Conservation (phyloP, 495 filamentous ascomycete species). For the Penicillium parvum region DNA sequence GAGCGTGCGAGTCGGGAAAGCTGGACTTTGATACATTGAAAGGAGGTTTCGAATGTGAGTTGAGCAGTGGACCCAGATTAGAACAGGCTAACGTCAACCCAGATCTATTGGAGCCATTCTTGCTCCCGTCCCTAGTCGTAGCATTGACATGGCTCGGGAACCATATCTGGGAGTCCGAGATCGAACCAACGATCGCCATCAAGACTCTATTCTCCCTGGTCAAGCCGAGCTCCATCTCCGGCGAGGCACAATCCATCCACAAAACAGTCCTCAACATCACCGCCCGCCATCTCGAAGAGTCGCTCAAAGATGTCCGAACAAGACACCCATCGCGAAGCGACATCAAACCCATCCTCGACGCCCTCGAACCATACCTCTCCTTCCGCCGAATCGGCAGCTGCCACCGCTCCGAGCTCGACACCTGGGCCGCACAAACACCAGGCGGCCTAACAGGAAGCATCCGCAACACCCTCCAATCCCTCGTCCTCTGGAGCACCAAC, state of each 20-base stretch:
- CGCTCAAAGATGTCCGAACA: constrained; percentile 67
- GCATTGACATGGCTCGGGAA: constrained; percentile 77
- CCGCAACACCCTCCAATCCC: constrained; percentile 59
- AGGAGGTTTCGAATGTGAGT: constrained; percentile 80
- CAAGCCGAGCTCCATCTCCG: constrained; percentile 68
- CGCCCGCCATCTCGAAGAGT: constrained; percentile 69
- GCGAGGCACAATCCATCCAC: constrained; percentile 78
- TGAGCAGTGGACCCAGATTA: not conserved
- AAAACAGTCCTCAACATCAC: constrained; percentile 77
- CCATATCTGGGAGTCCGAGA: constrained; percentile 67
- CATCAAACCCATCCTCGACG: constrained; percentile 65
- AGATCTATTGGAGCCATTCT: constrained; percentile 85
- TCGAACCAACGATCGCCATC: constrained; percentile 57
- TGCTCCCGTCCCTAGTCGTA: constrained; percentile 80
- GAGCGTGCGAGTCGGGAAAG: constrained; percentile 65
- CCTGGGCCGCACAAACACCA: constrained; percentile 60
- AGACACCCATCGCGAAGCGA: constrained; percentile 63
- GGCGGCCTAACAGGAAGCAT: constrained; percentile 61
- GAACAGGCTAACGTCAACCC: constrained; percentile 3
- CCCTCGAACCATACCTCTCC: constrained; percentile 63
- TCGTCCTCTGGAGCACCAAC: constrained; percentile 69
- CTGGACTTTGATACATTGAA: constrained; percentile 79
- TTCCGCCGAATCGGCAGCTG: constrained; percentile 62
- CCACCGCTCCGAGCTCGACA: constrained; percentile 68
- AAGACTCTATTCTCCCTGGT: constrained; percentile 74